A percentile compares a stretch with the other conserved stretches of the same genome.
Evolutionary conservation across 352 stramenopile species (phyloP).

Genomic region (Phytophthora ohioensis): DNA sequence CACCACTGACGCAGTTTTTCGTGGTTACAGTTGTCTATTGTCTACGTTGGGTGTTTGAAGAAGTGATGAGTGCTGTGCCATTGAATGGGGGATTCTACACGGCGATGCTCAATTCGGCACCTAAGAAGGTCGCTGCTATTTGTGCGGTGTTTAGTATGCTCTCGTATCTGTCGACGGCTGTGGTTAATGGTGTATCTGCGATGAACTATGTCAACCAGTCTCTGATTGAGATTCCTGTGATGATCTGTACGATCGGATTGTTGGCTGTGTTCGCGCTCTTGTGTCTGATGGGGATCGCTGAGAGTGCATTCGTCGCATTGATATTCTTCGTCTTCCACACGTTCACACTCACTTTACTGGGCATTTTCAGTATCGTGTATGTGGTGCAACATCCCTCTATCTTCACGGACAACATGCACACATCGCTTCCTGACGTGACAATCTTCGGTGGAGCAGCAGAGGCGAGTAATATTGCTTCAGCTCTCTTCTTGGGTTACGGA

Average conservation of each 20-base stretch:
- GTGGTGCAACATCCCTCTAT: constrained; percentile 62
- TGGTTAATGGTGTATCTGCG: constrained; percentile 70
- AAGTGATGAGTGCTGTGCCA: constrained; percentile 90
- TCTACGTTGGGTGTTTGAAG: constrained; percentile 87
- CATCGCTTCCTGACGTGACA: constrained; percentile 61
- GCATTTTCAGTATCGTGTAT: constrained; percentile 62
- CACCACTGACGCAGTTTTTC: constrained; percentile 79
- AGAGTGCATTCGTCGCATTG: constrained; percentile 84
- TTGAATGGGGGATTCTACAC: constrained; percentile 94
- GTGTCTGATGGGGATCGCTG: constrained; percentile 82
- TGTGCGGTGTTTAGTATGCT: constrained; percentile 87
- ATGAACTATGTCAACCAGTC: constrained; percentile 85
- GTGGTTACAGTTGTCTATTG: constrained; percentile 74
- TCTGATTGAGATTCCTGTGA: constrained; percentile 65
- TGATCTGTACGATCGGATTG: constrained; percentile 51
- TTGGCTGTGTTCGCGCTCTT: constrained; percentile 87
- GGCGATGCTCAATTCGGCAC: constrained; percentile 90
- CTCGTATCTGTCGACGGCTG: constrained; percentile 91
- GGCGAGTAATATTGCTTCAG: constrained; percentile 48
- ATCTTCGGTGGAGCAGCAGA: constrained; percentile 58
- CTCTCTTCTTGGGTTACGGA: constrained; percentile 77
- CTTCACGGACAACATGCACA: constrained; percentile 75
- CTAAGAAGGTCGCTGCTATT: constrained; percentile 86
- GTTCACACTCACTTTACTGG: constrained; percentile 67
- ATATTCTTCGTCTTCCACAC: constrained; percentile 86